Evolutionary conservation across 2,329 filamentous ascomycete species (phyloP).

Genomic region (Epichloe typhina): DNA sequence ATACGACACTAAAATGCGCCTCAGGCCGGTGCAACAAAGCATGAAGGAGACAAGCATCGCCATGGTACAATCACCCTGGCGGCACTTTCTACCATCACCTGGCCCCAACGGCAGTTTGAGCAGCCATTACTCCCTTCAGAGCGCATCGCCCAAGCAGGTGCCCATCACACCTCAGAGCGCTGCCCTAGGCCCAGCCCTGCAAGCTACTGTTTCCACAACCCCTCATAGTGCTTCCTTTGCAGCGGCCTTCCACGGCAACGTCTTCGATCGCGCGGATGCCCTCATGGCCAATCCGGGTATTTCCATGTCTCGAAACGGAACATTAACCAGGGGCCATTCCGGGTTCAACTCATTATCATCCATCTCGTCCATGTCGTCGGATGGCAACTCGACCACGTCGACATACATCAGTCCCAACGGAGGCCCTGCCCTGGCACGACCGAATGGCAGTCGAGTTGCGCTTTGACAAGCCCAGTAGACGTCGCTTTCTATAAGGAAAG

Average conservation of each 20-base stretch:
- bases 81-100: constrained; percentile 24
- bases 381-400: constrained; percentile 22
- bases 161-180: constrained; percentile 85
- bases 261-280: constrained; percentile 47
- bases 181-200: constrained; percentile 76
- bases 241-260: constrained; percentile 39
- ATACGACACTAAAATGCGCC: constrained; percentile 55
- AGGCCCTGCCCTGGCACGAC: constrained; percentile 17
- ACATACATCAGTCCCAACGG: constrained; percentile 19
- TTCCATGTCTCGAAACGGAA: constrained; percentile 40
- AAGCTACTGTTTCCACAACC: constrained; percentile 72
- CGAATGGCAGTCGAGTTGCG: constrained; percentile 25
- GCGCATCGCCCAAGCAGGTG: constrained; percentile 19
- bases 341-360: constrained; percentile 27
- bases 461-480: constrained; percentile 14
- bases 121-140: constrained; percentile 12
- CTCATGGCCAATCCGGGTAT: constrained; percentile 45
- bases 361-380: constrained; percentile 28
- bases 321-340: constrained; percentile 28
- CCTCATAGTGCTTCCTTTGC: constrained; percentile 45
- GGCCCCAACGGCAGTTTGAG: constrained; percentile 9
- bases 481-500: neutral
- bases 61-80: constrained; percentile 51
- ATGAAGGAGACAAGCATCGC: constrained; percentile 68
- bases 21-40: constrained; percentile 69